Evolutionary conservation across 2,329 filamentous ascomycete genomes (phyloP).

Genomic region (Bipolaris sorokiniana): DNA sequence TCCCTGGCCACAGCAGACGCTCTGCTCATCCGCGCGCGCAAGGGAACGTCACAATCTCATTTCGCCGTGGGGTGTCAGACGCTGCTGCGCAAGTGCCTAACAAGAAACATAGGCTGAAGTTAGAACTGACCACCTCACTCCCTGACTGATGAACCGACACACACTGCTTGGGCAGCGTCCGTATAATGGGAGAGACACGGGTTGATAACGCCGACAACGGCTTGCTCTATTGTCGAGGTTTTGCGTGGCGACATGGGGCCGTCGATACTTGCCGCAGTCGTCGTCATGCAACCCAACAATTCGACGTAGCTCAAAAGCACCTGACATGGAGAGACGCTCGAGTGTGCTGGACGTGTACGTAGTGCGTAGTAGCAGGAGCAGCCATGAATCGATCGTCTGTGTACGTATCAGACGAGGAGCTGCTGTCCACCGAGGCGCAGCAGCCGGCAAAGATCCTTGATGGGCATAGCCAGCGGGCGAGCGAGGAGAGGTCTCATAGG

Average conservation of each 20-base stretch:
- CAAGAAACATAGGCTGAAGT: conserved; percentile 11
- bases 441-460: conserved; percentile 17
- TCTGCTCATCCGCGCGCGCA: neutral
- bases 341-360: neutral
- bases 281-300: conserved; percentile 23
- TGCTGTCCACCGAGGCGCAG: conserved; percentile 20
- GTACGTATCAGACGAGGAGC: conserved; percentile 16
- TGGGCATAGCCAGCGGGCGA: conserved; percentile 26
- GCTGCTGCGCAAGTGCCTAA: conserved; percentile 4
- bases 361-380: neutral
- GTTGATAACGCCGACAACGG: conserved; percentile 19
- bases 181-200: conserved; percentile 13
- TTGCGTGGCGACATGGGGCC: conserved; percentile 12
- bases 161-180: conserved; percentile 17
- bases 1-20: neutral
- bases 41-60: neutral
- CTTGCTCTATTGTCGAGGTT: conserved; percentile 8
- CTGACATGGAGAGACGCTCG: conserved; percentile 8
- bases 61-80: conserved; percentile 1
- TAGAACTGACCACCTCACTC: conserved; percentile 20
- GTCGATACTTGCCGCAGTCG: conserved; percentile 15
- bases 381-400: conserved; percentile 9
- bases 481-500: conserved; percentile 20
- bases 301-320: conserved; percentile 13
- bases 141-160: conserved; percentile 4